These are phyloP conservation scores for Macrophomina pseudophaseolina DNA, from an alignment of 2,329 filamentous ascomycete species.

Conservation along the genomic window DNA sequence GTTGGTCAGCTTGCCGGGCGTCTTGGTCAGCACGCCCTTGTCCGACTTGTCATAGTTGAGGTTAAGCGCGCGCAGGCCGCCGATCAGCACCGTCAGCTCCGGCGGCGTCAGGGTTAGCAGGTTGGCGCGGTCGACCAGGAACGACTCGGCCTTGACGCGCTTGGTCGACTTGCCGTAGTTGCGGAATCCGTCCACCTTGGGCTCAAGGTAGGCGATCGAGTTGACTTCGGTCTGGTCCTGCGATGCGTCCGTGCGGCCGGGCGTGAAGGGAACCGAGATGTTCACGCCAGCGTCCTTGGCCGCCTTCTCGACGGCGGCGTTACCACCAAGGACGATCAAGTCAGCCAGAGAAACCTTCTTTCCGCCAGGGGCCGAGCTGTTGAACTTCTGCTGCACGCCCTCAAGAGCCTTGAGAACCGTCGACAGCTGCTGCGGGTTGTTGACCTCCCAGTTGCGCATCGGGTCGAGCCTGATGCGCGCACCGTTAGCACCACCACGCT, in stretches of 20 bases:
- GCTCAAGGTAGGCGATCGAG: slow-evolving; percentile 70
- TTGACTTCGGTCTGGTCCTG: slow-evolving; percentile 73
- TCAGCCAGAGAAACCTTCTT: slow-evolving; percentile 82
- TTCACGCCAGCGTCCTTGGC: slow-evolving; percentile 51
- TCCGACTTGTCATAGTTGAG: slow-evolving; percentile 73
- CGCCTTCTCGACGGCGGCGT: slow-evolving; percentile 74
- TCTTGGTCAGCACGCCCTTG: slow-evolving; percentile 70
- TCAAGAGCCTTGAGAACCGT: slow-evolving; percentile 68
- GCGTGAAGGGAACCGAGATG: slow-evolving; percentile 68
- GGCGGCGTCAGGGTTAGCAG: slow-evolving; percentile 73
- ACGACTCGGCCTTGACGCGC: slow-evolving; percentile 69
- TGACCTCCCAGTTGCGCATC: slow-evolving; percentile 73
- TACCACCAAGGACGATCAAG: slow-evolving; percentile 76
- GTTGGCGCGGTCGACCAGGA: slow-evolving; percentile 73
- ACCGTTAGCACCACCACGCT: slow-evolving; percentile 82
- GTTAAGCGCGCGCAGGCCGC: slow-evolving; percentile 72
- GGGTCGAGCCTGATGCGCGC: slow-evolving; percentile 76
- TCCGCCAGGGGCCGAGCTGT: slow-evolving; percentile 55
- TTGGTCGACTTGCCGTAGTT: slow-evolving; percentile 71
- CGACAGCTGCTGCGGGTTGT: slow-evolving; percentile 71
- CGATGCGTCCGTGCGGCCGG: slow-evolving; percentile 73
- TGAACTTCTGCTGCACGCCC: slow-evolving; percentile 69
- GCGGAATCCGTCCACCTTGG: slow-evolving; percentile 76
- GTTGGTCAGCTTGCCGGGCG: slow-evolving; percentile 72
- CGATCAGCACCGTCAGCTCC: slow-evolving; percentile 72